Percentiles rank a stretch among this genome's conserved stretches.
Evolutionary conservation across 345 rosid species (phyloP).

Genomic region (Viola odorata): DNA sequence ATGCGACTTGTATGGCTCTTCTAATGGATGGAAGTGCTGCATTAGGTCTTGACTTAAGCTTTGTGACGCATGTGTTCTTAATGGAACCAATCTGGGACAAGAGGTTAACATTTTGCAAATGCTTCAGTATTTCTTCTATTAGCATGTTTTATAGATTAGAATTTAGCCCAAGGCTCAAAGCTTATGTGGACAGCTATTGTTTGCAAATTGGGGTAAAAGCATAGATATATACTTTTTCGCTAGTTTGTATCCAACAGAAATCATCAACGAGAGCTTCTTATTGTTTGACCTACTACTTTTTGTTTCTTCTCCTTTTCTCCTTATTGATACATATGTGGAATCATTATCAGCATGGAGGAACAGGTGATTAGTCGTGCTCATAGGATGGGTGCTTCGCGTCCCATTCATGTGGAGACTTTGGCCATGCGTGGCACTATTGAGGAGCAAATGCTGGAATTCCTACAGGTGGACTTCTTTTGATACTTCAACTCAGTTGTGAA

Average conservation of each 20-base stretch:
- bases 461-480: constrained; percentile 39
- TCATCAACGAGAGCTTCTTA: no score
- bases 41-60: constrained; percentile 94
- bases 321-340: constrained; percentile 1
- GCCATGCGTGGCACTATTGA: constrained; percentile 92
- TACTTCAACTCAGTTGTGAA: no score
- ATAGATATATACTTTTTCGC: no score
- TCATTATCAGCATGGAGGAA: constrained; percentile 71
- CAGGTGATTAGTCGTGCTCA: constrained; percentile 94
- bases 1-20: constrained; percentile 69
- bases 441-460: constrained; percentile 82
- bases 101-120: constrained; percentile 41
- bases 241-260: no score
- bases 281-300: no score
- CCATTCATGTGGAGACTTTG: constrained; percentile 76
- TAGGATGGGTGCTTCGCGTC: constrained; percentile 89
- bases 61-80: constrained; percentile 72
- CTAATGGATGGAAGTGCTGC: constrained; percentile 98
- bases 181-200: no score
- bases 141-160: not conserved
- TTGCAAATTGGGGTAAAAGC: no score
- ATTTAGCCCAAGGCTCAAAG: no score
- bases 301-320: not conserved
- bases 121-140: not conserved
- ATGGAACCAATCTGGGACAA: constrained; percentile 99